phyloP scores from a whole-genome alignment of 2,329 filamentous ascomycete genomes.

The Neopestalotiopsis clavispora region DNA sequence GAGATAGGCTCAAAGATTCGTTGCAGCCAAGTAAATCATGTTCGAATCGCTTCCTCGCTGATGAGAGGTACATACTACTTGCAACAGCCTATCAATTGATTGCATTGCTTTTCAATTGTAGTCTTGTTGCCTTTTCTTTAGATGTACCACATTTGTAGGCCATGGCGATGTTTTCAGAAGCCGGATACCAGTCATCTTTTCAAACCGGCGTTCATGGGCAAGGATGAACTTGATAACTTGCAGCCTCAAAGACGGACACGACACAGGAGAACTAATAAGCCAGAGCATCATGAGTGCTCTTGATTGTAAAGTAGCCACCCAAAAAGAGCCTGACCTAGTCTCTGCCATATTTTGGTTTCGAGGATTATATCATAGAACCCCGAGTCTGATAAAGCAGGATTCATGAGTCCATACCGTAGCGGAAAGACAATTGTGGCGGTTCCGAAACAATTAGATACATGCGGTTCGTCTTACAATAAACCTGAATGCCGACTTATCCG shows the following conservation, averaged over 20 bases:
- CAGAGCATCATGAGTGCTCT: too few relatives aligned
- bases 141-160: background rate
- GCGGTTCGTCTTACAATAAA: background rate
- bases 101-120: background rate
- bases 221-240: too few relatives aligned
- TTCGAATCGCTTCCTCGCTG: background rate
- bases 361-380: too few relatives aligned
- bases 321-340: too few relatives aligned
- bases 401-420: too few relatives aligned
- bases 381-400: too few relatives aligned
- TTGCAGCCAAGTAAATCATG: background rate
- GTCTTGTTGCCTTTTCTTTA: background rate
- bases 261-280: too few relatives aligned
- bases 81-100: background rate
- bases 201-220: too few relatives aligned
- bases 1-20: background rate
- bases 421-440: background rate
- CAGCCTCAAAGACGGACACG: too few relatives aligned
- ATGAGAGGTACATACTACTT: background rate
- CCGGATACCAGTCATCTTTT: too few relatives aligned
- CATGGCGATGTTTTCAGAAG: background rate
- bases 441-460: background rate
- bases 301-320: too few relatives aligned
- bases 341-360: too few relatives aligned
- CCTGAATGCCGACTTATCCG: background rate